Evolutionary conservation across 139 green algal genomes (phyloP).

Genomic region (Haematococcus sp.): DNA sequence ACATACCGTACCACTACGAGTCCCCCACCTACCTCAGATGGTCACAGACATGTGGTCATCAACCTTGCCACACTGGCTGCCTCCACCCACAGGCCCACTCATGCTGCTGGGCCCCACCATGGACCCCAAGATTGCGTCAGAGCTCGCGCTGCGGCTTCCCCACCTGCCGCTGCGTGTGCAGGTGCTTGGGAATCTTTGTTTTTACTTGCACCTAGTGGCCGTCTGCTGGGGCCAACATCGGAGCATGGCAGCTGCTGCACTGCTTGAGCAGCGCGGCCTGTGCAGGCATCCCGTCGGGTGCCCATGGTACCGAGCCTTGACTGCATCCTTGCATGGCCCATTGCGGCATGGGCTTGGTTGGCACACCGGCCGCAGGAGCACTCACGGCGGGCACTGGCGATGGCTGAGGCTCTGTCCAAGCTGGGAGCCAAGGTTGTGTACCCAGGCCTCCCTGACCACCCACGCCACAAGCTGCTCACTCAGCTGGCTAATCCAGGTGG

Average conservation of each 20-base stretch:
- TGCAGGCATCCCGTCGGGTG: too few species aligned
- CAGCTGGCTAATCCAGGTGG: conserved; percentile 44
- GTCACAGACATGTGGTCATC: too few species aligned
- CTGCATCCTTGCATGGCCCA: too few species aligned
- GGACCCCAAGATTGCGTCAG: conserved; percentile 65
- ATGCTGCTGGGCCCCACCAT: conserved; percentile 79
- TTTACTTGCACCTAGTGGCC: too few species aligned
- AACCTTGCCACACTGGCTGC: neutral
- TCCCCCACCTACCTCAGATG: too few species aligned
- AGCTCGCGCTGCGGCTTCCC: conserved; percentile 71
- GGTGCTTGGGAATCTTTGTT: conserved; percentile 24
- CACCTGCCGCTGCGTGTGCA: conserved; percentile 69
- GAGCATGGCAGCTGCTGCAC: too few species aligned
- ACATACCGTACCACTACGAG: too few species aligned
- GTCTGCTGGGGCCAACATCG: too few species aligned
- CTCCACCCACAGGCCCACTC: conserved; percentile 37
- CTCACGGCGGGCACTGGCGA: conserved; percentile 42
- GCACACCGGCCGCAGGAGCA: too few species aligned
- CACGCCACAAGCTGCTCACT: conserved; percentile 45
- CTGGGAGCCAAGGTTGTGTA: conserved; percentile 56
- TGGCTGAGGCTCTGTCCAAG: conserved; percentile 39
- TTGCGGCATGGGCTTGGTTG: too few species aligned
- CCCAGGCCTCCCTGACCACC: conserved; percentile 64
- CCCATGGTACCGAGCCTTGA: too few species aligned
- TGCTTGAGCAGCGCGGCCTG: too few species aligned